Conservation (phyloP, 2,329 filamentous ascomycete species). For the Phoma herbarum region DNA sequence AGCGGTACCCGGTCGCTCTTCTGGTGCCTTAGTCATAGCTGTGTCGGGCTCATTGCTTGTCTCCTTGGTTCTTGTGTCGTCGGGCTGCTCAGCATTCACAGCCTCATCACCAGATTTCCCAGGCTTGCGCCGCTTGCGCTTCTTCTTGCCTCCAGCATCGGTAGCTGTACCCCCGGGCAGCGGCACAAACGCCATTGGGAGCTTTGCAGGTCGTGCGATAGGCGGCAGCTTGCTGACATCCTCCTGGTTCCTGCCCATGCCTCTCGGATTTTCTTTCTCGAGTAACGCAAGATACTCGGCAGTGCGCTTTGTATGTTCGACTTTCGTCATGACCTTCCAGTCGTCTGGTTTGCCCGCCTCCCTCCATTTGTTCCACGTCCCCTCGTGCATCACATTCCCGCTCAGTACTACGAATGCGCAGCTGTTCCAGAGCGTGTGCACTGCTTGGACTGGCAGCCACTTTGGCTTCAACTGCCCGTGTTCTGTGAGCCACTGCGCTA, state of each 20-base stretch:
- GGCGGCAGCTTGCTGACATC: conserved; percentile 25
- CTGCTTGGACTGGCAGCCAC: conserved; percentile 48
- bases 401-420: conserved; percentile 49
- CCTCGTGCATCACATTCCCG: conserved; percentile 43
- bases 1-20: conserved; percentile 3
- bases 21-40: conserved; percentile 7
- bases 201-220: conserved; percentile 31
- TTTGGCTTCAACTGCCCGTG: conserved; percentile 42
- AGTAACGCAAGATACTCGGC: conserved; percentile 43
- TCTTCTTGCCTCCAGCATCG: conserved; percentile 30
- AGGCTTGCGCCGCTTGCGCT: conserved; percentile 34
- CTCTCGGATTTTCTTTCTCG: conserved; percentile 31
- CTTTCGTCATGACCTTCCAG: conserved; percentile 50
- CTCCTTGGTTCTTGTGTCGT: neutral
- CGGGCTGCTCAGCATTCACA: conserved; percentile 1
- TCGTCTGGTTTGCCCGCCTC: conserved; percentile 35
- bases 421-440: conserved; percentile 43
- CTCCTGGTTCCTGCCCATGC: conserved; percentile 25
- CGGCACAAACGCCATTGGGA: conserved; percentile 18
- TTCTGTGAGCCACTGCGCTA: conserved; percentile 44
- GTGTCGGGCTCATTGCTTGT: neutral
- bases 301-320: conserved; percentile 44
- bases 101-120: conserved; percentile 13
- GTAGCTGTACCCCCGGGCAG: neutral
- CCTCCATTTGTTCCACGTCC: conserved; percentile 45